Conservation (phyloP, 371 early-diverging fungal genomes). For the Coemansia sp. region DNA sequence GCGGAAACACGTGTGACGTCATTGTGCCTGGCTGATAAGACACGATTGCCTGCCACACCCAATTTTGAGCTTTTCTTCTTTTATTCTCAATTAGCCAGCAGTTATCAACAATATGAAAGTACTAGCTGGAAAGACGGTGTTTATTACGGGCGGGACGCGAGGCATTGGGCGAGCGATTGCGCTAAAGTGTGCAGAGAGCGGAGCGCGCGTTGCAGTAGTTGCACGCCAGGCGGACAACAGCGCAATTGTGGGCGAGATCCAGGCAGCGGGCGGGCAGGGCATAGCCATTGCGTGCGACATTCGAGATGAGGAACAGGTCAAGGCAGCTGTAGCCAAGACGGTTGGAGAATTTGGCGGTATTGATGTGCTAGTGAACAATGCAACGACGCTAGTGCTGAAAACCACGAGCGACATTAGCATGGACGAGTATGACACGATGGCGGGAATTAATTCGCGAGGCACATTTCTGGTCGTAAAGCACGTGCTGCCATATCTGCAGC, state of each 20-base stretch:
- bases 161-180: constrained; percentile 75
- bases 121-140: constrained; percentile 29
- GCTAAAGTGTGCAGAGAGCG: constrained; percentile 61
- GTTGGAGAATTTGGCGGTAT: constrained; percentile 67
- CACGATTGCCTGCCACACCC: neutral
- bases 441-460: constrained; percentile 69
- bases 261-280: constrained; percentile 64
- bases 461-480: constrained; percentile 68
- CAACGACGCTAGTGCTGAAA: constrained; percentile 67
- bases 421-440: constrained; percentile 72
- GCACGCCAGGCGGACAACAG: constrained; percentile 69
- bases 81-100: neutral
- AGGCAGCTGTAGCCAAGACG: constrained; percentile 61
- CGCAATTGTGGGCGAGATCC: constrained; percentile 65
- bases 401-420: constrained; percentile 57
- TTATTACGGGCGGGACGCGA: constrained; percentile 49
- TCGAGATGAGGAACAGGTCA: constrained; percentile 65
- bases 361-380: constrained; percentile 75
- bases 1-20: neutral
- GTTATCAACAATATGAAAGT: neutral
- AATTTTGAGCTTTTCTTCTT: neutral
- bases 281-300: constrained; percentile 76
- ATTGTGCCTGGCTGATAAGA: neutral
- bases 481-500: constrained; percentile 65
- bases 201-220: constrained; percentile 66